These are phyloP conservation scores for Thermomucor indicae-seudaticae DNA, from an alignment of 371 early-diverging fungal species.

Conservation along the genomic window DNA sequence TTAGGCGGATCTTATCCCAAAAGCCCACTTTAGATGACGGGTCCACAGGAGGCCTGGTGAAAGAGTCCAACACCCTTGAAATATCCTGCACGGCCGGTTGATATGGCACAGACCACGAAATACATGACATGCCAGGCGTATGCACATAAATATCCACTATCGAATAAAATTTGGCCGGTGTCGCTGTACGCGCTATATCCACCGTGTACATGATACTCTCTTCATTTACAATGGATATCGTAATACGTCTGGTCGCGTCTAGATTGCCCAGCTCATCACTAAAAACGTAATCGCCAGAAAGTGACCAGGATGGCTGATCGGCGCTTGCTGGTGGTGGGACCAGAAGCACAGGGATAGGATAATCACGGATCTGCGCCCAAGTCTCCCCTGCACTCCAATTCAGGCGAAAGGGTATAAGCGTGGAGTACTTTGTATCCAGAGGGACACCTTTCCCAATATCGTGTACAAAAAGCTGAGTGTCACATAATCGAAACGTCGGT, in stretches of 20 bases:
- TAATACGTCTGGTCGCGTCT: conserved; percentile 30
- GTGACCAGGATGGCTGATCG: conserved; percentile 19
- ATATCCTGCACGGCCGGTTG: conserved; percentile 69
- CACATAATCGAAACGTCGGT: conserved; percentile 44
- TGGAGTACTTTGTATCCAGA: conserved; percentile 45
- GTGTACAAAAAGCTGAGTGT: conserved; percentile 56
- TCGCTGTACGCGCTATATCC: conserved; percentile 45
- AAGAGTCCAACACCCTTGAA: conserved; percentile 52
- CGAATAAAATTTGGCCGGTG: conserved; percentile 64
- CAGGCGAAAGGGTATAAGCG: conserved; percentile 54
- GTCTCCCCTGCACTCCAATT: conserved; percentile 36
- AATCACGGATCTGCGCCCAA: conserved; percentile 55
- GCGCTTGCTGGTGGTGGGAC: conserved; percentile 33
- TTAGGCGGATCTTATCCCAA: conserved; percentile 76
- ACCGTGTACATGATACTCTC: conserved; percentile 24
- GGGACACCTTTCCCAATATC: conserved; percentile 58
- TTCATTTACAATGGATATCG: conserved; percentile 11
- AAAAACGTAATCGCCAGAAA: conserved; percentile 42
- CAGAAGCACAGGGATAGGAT: conserved; percentile 48
- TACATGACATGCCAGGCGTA: conserved; percentile 27
- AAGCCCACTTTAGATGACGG: conserved; percentile 67
- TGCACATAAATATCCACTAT: conserved; percentile 47
- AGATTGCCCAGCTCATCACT: conserved; percentile 34
- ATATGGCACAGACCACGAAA: conserved; percentile 58
- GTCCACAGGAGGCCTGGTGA: conserved; percentile 63